Evolutionary conservation across 441 rosid genomes (phyloP).

Genomic region (Geranium incanum): DNA sequence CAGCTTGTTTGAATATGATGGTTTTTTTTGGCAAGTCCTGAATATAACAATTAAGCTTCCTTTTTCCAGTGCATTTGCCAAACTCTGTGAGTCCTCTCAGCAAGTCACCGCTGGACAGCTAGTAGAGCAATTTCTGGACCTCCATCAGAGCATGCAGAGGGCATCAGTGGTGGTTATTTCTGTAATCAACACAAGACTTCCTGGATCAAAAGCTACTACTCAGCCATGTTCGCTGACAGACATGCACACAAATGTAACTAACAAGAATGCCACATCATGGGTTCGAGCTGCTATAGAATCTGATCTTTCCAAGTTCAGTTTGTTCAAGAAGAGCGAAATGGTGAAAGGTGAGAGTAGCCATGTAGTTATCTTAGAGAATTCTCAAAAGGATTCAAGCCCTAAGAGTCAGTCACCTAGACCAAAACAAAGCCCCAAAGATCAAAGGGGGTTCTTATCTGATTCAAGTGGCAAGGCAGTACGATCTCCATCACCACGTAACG

Average conservation of each 20-base stretch:
- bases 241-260: slow-evolving; percentile 17
- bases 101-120: slow-evolving; percentile 27
- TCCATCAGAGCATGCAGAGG: too few species aligned
- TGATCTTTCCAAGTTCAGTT: slow-evolving; percentile 32
- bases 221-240: slow-evolving; percentile 4
- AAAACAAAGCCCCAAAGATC: slow-evolving; percentile 21
- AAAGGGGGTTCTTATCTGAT: slow-evolving; percentile 14
- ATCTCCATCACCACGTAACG: slow-evolving; percentile 14
- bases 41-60: not conserved
- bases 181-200: slow-evolving; percentile 19
- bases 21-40: not conserved
- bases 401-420: slow-evolving; percentile 21
- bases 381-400: slow-evolving; percentile 17
- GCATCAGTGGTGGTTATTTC: slow-evolving; percentile 17
- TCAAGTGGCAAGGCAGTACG: slow-evolving; percentile 12
- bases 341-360: slow-evolving; percentile 19
- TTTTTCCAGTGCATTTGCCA: slow-evolving; percentile 31
- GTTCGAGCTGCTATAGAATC: slow-evolving; percentile 40
- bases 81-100: slow-evolving; percentile 30
- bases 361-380: slow-evolving; percentile 26
- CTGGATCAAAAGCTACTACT: slow-evolving; percentile 13
- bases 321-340: slow-evolving; percentile 25
- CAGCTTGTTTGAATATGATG: not conserved
- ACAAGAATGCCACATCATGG: slow-evolving; percentile 35
- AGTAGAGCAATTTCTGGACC: slow-evolving; percentile 26